These are phyloP conservation scores for Parasitella parasitica DNA, from an alignment of 371 early-diverging fungal species.

Conservation along the genomic window DNA sequence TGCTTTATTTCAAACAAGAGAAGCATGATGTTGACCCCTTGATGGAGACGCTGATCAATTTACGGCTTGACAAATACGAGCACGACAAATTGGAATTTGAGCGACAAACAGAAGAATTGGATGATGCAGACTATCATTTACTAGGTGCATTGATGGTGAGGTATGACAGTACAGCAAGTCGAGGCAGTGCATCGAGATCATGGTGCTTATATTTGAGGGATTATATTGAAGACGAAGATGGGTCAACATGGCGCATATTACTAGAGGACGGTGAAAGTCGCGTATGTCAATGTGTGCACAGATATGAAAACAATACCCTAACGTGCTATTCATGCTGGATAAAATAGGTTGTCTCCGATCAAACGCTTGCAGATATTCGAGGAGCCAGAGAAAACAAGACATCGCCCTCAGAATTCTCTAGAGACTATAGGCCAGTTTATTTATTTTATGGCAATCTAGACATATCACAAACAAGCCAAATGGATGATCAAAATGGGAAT, in stretches of 20 bases:
- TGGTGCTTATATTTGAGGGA: slow-evolving; percentile 47
- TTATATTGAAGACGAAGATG: slow-evolving; percentile 27
- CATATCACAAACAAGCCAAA: not conserved
- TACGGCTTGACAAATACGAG: slow-evolving; percentile 20
- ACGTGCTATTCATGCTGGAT: not conserved
- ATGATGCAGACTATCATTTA: slow-evolving; percentile 28
- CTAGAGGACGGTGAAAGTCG: slow-evolving; percentile 10
- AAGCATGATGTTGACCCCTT: not conserved
- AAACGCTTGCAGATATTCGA: slow-evolving; percentile 27
- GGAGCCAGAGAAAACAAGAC: not conserved
- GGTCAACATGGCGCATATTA: slow-evolving; percentile 38
- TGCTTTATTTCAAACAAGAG: slow-evolving; percentile 7
- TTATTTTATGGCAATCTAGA: slow-evolving; percentile 39
- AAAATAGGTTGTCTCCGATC: slow-evolving; percentile 19
- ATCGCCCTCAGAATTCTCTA: slow-evolving; percentile 14
- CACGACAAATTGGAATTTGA: slow-evolving; percentile 7
- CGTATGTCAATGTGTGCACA: not conserved
- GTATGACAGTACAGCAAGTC: slow-evolving; percentile 18
- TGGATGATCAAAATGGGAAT: not conserved
- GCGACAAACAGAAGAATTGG: slow-evolving; percentile 5
- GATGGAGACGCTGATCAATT: slow-evolving; percentile 12
- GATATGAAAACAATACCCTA: not conserved
- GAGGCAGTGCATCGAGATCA: slow-evolving; percentile 4
- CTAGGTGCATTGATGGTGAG: slow-evolving; percentile 42
- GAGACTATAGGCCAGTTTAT: slow-evolving; percentile 37